Evolutionary conservation across 805 yeast species (phyloP), one percentile per base, ranked within the genome.

Genomic region (Cyberlindnera mycetangii): DNA sequence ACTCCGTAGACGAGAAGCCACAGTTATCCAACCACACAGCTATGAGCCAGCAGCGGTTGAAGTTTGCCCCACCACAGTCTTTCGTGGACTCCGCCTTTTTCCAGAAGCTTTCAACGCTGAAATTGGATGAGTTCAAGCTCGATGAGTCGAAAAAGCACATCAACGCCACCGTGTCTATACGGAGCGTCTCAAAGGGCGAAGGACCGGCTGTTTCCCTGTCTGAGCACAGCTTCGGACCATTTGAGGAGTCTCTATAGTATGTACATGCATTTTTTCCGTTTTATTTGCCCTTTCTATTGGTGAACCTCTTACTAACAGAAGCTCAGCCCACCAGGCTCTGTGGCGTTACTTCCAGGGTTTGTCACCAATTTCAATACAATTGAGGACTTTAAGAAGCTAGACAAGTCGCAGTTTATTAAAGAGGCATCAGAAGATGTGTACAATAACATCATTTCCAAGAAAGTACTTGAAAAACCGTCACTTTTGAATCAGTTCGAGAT

Each of bases 21-120:
- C 16, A 11, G 14, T 12, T 10, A 28, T 8, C 32, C 9, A 28
- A 11, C 15, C 32, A 11, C 14, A 28, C 16, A 12, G 14, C 32
- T 12, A 32, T 32, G 36, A 15, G 16, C 7, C 20, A 33, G 9
- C 37, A 33, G 12, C 4, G 25, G 20, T 49, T 68, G 21, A 65
- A 60, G 34, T 67, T 54, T 49, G 55, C 63, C 0, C 75, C 85
- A 0, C 62, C 81, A 17, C 81, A 77, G 45, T 83, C 96, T 2
- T 85, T 85, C 61, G 81, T 86, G 18, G 97, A 92, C 57, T 79
- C 96, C 1, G 78, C 96, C 0, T 93, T 93, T 63, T 93, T 92
- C 68, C 82, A 84, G 33, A 76, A 76, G 51, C 72, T 93, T 10
- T 75, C 95, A 0, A 76, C 79, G 37, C 63, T 81, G 52, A 93